Evolutionary conservation across 192 early-diverging fungal genomes (phyloP).

Genomic region (Jimgerdemannia flammicorona): DNA sequence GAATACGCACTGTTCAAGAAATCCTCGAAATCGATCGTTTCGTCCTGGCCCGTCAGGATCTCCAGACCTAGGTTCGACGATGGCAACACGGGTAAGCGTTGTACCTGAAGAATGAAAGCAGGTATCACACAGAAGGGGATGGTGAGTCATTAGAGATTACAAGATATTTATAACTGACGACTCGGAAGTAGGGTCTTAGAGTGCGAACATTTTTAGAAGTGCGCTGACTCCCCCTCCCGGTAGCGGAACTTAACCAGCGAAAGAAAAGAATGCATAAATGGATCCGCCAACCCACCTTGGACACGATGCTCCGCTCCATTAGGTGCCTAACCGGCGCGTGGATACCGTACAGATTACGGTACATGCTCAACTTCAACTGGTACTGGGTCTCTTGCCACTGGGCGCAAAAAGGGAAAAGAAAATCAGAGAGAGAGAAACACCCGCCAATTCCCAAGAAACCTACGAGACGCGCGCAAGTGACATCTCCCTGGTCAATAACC

Average conservation of each 20-base stretch:
- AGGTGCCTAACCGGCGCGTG: slow-evolving; percentile 91
- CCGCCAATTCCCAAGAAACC: neutral
- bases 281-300: slow-evolving; percentile 31
- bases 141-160: neutral
- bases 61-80: slow-evolving; percentile 65
- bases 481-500: slow-evolving; percentile 5
- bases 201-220: no score
- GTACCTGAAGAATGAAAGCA: slow-evolving; percentile 21
- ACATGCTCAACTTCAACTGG: slow-evolving; percentile 76
- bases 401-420: neutral
- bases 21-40: slow-evolving; percentile 87
- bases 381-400: slow-evolving; percentile 87
- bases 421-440: neutral
- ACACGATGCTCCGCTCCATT: slow-evolving; percentile 81
- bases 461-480: no score
- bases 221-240: neutral
- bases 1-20: slow-evolving; percentile 68
- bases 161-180: neutral
- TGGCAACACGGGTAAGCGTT: slow-evolving; percentile 52
- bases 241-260: neutral
- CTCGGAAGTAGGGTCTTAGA: neutral
- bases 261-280: neutral
- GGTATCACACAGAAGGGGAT: no score
- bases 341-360: slow-evolving; percentile 77
- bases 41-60: slow-evolving; percentile 86